Evolutionary conservation across 148 eudicot genomes (phyloP).

Genomic region (Chenopodium quinoa): DNA sequence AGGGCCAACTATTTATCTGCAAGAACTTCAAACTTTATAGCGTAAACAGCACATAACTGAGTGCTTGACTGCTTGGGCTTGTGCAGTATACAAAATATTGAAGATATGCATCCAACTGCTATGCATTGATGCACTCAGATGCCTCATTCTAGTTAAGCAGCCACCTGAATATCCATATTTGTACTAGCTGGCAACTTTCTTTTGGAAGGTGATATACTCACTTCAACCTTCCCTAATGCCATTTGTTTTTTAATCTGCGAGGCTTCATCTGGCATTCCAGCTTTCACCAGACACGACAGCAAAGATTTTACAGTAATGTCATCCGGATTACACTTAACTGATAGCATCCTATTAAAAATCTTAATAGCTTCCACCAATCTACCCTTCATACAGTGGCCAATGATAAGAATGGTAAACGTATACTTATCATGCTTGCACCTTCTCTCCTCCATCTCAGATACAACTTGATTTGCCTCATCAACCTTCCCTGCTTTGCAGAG

Average conservation of each 20-base stretch:
- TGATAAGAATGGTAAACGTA: constrained; percentile 88
- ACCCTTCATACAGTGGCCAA: constrained; percentile 96
- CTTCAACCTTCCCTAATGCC: constrained; percentile 33
- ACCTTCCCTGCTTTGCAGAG: constrained; percentile 82
- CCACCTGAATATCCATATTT: constrained; percentile 53
- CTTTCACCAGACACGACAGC: constrained; percentile 67
- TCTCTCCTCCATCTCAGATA: constrained; percentile 71
- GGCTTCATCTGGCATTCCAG: constrained; percentile 88
- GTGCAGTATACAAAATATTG: not conserved
- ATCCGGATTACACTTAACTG: constrained; percentile 72
- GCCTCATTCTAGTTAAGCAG: constrained; percentile 37
- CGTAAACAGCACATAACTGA: not conserved
- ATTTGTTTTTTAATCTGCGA: constrained; percentile 48
- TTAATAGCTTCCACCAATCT: constrained; percentile 72
- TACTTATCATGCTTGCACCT: constrained; percentile 70
- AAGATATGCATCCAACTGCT: not conserved
- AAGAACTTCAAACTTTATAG: not conserved
- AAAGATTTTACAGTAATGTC: constrained; percentile 57
- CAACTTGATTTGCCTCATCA: constrained; percentile 73
- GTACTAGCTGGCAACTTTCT: constrained; percentile 28
- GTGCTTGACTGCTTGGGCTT: not conserved
- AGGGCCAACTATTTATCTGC: not conserved
- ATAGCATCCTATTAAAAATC: constrained; percentile 70
- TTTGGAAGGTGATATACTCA: constrained; percentile 34
- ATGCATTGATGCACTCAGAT: constrained; percentile 16